Base-by-base conservation (phyloP, 1,284 basidiomycete species). In the Testicularia cyperi region DNA sequence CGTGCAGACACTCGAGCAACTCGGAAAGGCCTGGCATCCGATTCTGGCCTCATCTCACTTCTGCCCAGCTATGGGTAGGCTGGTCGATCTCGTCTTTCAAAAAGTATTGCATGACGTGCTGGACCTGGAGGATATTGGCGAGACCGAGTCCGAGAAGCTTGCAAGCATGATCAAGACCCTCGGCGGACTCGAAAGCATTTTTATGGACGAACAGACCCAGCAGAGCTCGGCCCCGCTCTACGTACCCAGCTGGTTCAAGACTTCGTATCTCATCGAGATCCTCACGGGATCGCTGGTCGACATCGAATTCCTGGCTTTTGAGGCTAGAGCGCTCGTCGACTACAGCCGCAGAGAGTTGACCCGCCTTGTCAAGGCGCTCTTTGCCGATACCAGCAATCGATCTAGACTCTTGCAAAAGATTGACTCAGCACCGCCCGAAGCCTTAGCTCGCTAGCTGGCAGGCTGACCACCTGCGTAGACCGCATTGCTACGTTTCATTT, bases 271-370 rank as follows among this genome's bases (percentile, higher is more conserved):
- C 20, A 52, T 67, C 21, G 73, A 75, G 46, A 70, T 75, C 20
- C 57, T 75, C 10, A 70, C 66, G 2, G 70, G 60, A 5, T 68
- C 68, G 15, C 40, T 79, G 69, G 77, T 75, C 24, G 94, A 98
- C 77, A 87, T 98, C 42, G 86, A 87, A 22, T 95, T 92, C 77
- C 82, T 98, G 13, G 90, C 63, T 4, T 70, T 92, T 72, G 89
- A 94, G 63, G 86, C 88, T 60, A 90, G 91, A 2, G 87, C 90
- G 3, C 79, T 98, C 56, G 85, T 94, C 24, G 94, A 98, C 78
- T 98, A 94, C 75, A 83, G 86, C 44, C 81, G 86, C 3, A 83
- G 87, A 23, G 92, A 97, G 78, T 81, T 98, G 2, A 84, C 86
- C 23, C 82, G 83, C 51, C 82, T 98, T 24, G 83, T 97, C 28